A percentile compares a stretch with the other conserved stretches of the same genome.
Evolutionary conservation across 2,329 filamentous ascomycete species (phyloP).

Genomic region (Colletotrichum sp.): DNA sequence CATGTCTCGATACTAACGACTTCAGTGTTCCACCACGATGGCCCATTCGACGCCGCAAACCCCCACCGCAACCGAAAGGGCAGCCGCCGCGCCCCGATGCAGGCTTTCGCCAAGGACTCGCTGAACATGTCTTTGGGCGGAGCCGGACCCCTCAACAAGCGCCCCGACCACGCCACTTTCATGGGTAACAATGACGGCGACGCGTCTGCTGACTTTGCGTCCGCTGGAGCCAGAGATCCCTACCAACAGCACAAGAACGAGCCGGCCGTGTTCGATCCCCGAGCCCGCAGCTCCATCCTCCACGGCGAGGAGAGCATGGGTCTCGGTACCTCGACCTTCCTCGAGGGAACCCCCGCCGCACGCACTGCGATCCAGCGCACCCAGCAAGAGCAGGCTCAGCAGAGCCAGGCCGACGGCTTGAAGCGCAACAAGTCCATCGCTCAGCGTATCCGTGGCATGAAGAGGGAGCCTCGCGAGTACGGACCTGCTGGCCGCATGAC

Average conservation of each 20-base stretch:
- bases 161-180: constrained; percentile 86
- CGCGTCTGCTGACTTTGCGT: constrained; percentile 81
- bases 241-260: constrained; percentile 31
- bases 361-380: constrained; percentile 78
- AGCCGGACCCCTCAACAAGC: constrained; percentile 80
- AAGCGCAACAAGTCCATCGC: constrained; percentile 94
- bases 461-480: constrained; percentile 68
- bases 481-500: constrained; percentile 63
- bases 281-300: constrained; percentile 70
- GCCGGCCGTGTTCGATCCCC: constrained; percentile 70
- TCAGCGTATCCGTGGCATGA: constrained; percentile 87
- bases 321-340: constrained; percentile 91
- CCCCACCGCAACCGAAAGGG: constrained; percentile 90
- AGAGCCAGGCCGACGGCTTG: constrained; percentile 61
- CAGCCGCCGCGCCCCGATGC: constrained; percentile 86
- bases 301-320: constrained; percentile 86
- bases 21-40: constrained; percentile 94
- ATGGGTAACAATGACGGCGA: constrained; percentile 83
- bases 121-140: constrained; percentile 92
- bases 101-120: constrained; percentile 92
- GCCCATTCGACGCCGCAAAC: constrained; percentile 95
- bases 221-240: constrained; percentile 29
- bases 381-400: constrained; percentile 71
- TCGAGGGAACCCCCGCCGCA: constrained; percentile 91
- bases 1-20: neutral